Conservation (phyloP, 1,284 basidiomycete species). For the Ustilago curta region DNA sequence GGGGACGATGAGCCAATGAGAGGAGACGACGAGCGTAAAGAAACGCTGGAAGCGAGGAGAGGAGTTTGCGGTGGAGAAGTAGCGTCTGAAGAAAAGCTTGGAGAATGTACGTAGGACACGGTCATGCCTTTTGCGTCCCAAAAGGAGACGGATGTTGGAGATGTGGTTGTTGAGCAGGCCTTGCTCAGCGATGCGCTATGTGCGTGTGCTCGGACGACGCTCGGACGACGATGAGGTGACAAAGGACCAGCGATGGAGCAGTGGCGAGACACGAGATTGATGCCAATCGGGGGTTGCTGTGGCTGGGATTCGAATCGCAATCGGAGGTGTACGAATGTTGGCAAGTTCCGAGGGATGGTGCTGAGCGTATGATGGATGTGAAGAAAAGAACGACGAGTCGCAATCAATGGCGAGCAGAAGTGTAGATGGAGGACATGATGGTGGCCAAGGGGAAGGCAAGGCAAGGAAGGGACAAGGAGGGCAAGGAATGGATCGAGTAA, state of each 20-base stretch:
- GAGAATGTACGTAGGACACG: constrained; percentile 42
- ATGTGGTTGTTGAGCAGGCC: not conserved
- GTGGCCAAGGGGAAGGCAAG: not conserved
- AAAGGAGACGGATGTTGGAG: not conserved
- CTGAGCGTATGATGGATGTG: not conserved
- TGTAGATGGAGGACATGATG: constrained; percentile 12
- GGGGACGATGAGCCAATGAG: constrained; percentile 14
- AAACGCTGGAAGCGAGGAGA: constrained; percentile 19
- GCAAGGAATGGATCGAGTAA: not conserved
- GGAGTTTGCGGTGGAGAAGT: constrained; percentile 29
- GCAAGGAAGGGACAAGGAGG: not conserved
- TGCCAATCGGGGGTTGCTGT: no score
- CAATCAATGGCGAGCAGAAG: constrained; percentile 9
- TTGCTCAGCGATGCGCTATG: not conserved
- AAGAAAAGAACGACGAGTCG: constrained; percentile 6
- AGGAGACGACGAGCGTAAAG: constrained; percentile 21
- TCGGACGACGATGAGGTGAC: no score
- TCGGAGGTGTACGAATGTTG: not conserved
- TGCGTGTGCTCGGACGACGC: no score
- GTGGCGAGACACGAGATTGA: no score
- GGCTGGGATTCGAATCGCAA: no score
- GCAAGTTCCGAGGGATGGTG: not conserved
- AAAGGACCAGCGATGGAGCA: no score
- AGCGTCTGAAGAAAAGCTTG: constrained; percentile 36
- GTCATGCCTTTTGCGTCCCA: constrained; percentile 41